These are phyloP conservation scores for Nicotiana rustica DNA, from an alignment of 305 asterid species.

Conservation along the genomic window DNA sequence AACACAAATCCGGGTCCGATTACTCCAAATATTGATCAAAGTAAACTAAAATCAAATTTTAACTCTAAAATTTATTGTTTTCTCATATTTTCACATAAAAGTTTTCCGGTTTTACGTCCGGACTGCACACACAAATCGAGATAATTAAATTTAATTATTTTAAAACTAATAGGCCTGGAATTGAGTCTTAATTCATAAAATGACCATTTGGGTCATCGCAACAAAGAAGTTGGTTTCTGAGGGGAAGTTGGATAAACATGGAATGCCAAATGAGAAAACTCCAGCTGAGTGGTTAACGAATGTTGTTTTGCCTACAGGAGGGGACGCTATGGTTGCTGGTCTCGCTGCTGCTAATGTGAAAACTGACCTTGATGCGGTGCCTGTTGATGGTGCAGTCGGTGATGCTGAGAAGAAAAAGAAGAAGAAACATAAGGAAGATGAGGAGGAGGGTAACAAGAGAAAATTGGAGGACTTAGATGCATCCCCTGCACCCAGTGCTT, in stretches of 20 bases:
- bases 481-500: conserved; percentile 57
- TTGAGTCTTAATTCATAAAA: too few species aligned
- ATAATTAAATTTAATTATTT: too few species aligned
- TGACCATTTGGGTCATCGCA: too few species aligned
- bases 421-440: conserved; percentile 58
- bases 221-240: conserved; percentile 76
- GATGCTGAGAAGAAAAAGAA: conserved; percentile 70
- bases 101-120: too few species aligned
- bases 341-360: conserved; percentile 68
- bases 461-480: conserved; percentile 61
- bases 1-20: too few species aligned
- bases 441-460: conserved; percentile 63
- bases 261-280: conserved; percentile 77
- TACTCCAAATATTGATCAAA: too few species aligned
- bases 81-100: too few species aligned
- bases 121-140: too few species aligned
- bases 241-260: conserved; percentile 93
- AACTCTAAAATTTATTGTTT: too few species aligned
- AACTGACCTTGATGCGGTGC: background rate
- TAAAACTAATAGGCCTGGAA: too few species aligned
- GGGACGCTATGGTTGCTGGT: conserved; percentile 77
- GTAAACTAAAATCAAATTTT: too few species aligned
- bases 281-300: conserved; percentile 93
- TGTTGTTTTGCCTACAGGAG: conserved; percentile 83
- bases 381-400: conserved; percentile 38